Percentiles rank a stretch among this genome's conserved stretches.
Evolutionary conservation across 2,329 filamentous ascomycete species (phyloP).

Genomic region (Didymella segeticola): DNA sequence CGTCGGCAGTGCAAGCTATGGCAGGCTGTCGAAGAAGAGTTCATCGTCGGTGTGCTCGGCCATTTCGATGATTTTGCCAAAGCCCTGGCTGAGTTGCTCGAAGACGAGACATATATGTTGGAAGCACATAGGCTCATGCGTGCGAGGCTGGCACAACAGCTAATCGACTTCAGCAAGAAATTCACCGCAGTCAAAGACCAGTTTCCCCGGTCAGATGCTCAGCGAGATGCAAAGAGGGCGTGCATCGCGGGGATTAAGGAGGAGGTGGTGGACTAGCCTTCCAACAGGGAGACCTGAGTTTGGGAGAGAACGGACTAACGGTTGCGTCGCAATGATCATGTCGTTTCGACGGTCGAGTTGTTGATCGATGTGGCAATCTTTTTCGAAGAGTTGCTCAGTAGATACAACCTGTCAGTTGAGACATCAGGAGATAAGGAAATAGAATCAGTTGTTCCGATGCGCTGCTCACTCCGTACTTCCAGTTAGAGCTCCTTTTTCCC

Average conservation of each 20-base stretch:
- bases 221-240: neutral
- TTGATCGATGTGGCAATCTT: too few species aligned
- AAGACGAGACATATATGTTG: constrained; percentile 4
- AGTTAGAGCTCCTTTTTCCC: too few species aligned
- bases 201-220: neutral
- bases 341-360: too few species aligned
- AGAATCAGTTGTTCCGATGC: too few species aligned
- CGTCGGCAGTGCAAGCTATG: neutral
- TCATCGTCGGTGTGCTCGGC: neutral
- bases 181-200: neutral
- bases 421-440: too few species aligned
- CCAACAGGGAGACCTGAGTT: neutral
- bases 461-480: too few species aligned
- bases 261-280: neutral
- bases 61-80: constrained; percentile 4
- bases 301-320: too few species aligned
- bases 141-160: neutral
- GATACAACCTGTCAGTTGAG: too few species aligned
- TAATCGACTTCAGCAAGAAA: neutral
- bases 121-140: constrained; percentile 1
- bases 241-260: neutral
- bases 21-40: neutral
- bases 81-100: neutral
- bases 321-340: too few species aligned
- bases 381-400: too few species aligned